Evolutionary conservation across 1,284 basidiomycete genomes (phyloP).

Genomic region (Marasmius oreades): DNA sequence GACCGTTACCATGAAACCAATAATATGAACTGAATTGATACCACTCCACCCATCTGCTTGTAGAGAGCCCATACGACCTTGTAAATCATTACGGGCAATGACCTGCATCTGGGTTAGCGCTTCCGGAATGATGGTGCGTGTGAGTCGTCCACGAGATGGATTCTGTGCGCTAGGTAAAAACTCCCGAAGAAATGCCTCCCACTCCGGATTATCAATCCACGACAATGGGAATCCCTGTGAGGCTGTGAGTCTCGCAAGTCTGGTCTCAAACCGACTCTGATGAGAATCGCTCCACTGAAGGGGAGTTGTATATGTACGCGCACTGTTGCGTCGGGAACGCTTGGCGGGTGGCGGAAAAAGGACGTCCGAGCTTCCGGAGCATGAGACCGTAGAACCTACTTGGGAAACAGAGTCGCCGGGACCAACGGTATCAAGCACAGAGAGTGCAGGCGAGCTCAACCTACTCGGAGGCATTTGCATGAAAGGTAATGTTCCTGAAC

Average conservation of each 20-base stretch:
- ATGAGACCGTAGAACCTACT: not conserved
- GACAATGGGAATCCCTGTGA: constrained; percentile 25
- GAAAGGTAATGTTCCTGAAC: not conserved
- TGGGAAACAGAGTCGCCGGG: not conserved
- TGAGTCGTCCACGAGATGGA: constrained; percentile 18
- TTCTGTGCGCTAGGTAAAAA: constrained; percentile 21
- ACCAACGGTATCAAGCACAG: not conserved
- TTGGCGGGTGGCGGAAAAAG: not conserved
- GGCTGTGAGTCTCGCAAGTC: constrained; percentile 24
- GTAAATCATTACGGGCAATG: constrained; percentile 7
- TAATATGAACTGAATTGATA: constrained; percentile 24
- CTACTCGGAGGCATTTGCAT: too few species aligned
- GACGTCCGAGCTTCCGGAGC: not conserved
- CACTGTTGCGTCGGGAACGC: not conserved
- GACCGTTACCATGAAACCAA: constrained; percentile 23
- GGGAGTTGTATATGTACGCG: not conserved
- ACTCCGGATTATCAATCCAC: constrained; percentile 31
- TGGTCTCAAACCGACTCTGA: constrained; percentile 20
- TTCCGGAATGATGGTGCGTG: constrained; percentile 16
- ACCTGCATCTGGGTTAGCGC: constrained; percentile 7
- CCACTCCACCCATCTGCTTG: constrained; percentile 31
- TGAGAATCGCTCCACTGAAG: not conserved
- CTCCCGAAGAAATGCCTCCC: constrained; percentile 19
- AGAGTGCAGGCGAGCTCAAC: too few species aligned
- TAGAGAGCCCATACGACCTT: not conserved